Percentiles rank a stretch among this genome's conserved stretches.
phyloP scores from a whole-genome alignment of 2,329 filamentous ascomycete genomes.

The Microsporum audouinii region DNA sequence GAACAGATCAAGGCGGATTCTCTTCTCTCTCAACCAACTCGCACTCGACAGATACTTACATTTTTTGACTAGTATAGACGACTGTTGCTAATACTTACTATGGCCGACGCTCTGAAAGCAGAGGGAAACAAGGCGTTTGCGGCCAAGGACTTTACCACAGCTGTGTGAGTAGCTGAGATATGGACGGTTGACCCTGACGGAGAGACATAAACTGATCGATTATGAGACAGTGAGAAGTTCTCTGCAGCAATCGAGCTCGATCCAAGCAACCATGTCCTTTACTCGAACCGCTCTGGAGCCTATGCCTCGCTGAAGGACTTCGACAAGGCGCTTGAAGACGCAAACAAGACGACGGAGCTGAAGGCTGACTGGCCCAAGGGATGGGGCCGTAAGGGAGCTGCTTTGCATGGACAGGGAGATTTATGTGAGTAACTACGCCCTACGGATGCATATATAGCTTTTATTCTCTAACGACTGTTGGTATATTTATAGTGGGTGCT shows the following conservation, averaged over 20 bases:
- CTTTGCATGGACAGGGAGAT: constrained; percentile 77
- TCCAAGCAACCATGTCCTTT: constrained; percentile 86
- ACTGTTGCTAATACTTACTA: constrained; percentile 25
- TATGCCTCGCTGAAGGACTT: constrained; percentile 86
- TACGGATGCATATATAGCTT: constrained; percentile 13
- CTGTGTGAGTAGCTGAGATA: constrained; percentile 59
- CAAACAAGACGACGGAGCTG: constrained; percentile 82
- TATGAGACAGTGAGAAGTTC: constrained; percentile 67
- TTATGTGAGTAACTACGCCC: constrained; percentile 43
- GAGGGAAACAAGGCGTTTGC: constrained; percentile 98
- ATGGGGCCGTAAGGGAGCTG: constrained; percentile 85
- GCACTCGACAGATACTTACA: background rate
- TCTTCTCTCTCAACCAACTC: background rate
- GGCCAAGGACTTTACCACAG: constrained; percentile 91
- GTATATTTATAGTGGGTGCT: constrained; percentile 51
- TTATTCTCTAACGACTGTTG: background rate
- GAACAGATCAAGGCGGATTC: background rate
- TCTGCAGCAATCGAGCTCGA: constrained; percentile 83
- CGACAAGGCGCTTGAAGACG: constrained; percentile 73
- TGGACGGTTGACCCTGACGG: background rate
- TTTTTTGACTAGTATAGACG: background rate
- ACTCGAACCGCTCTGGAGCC: constrained; percentile 84
- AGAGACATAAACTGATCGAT: constrained; percentile 4
- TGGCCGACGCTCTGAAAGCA: constrained; percentile 80
- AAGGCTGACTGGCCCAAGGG: constrained; percentile 98